phyloP scores from a whole-genome alignment of 2,329 filamentous ascomycete species.

The Talaromyces marneffei region DNA sequence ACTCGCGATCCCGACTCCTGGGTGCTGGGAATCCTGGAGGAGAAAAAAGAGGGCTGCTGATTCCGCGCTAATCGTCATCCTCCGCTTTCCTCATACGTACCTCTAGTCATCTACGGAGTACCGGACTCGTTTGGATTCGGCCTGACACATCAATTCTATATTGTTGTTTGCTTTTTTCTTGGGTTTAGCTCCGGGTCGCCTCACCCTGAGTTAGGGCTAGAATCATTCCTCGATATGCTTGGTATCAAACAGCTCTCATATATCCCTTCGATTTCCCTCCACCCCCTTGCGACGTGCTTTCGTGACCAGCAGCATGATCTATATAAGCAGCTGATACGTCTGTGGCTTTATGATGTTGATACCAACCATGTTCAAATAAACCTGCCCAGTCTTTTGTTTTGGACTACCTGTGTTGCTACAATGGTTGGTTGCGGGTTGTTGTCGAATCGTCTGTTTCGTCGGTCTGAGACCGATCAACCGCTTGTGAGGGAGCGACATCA shows the following conservation, averaged over 20 bases:
- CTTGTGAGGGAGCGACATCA: constrained; percentile 17
- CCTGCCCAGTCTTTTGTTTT: constrained; percentile 26
- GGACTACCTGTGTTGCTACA: constrained; percentile 28
- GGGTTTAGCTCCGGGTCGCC: neutral
- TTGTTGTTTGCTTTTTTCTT: neutral
- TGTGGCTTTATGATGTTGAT: constrained; percentile 17
- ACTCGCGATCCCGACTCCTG: constrained; percentile 2
- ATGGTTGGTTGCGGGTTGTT: constrained; percentile 34
- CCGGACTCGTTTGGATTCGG: constrained; percentile 1
- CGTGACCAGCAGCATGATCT: neutral
- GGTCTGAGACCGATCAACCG: constrained; percentile 16
- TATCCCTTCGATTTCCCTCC: neutral
- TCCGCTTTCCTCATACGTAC: neutral
- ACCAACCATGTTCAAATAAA: constrained; percentile 26
- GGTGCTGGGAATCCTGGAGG: constrained; percentile 9
- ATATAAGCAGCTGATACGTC: neutral
- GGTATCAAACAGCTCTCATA: constrained; percentile 7
- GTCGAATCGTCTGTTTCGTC: constrained; percentile 24
- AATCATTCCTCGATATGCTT: neutral
- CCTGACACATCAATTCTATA: neutral
- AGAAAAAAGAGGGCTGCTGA: neutral
- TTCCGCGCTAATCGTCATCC: constrained; percentile 1
- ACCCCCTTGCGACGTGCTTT: neutral
- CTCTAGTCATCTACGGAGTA: too few species aligned
- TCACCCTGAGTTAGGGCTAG: neutral